Evolutionary conservation across 257 asterid genomes (phyloP), one percentile per base, ranked within the genome.

Genomic region (Linaria vulgaris): DNA sequence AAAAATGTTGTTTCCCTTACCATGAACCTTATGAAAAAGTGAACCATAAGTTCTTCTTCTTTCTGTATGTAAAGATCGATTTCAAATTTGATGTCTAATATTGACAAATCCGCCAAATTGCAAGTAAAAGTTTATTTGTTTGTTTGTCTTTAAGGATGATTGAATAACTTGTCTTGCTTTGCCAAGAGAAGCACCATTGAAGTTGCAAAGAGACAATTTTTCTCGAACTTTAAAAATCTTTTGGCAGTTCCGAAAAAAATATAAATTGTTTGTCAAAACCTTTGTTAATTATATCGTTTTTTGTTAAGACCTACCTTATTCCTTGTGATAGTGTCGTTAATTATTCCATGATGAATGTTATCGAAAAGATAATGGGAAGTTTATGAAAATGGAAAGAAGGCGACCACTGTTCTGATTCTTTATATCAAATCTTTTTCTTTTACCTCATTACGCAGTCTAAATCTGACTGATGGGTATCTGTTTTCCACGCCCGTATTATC

Each of bases 341-440:
- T n/a, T n/a, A n/a, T n/a, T n/a, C n/a, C n/a, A n/a, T n/a, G 25
- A 63, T 14, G 43, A 21, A 25, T 22, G 37, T 50, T 12, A 25
- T 20, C 20, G 23, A 31, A 64, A 21, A 19, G 15, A n/a, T 22
- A 14, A 49, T 8, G 23, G 49, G 39, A 30, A 22, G 34, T 52
- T 22, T 53, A 21, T 39, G 31, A 13, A 39, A 59, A 31, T 30
- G 53, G 64, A 56, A 55, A n/a, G 23, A 43, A 3, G 6, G 34
- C 34, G 22, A 17, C 4, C 17, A 51, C 30, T 25, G 23, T 51
- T 1, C 64, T 31, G 30, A 34, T 49, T 70, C 23, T 10, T 34
- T 34, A 12, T 56, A 24, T 58, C 49, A n/a, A n/a, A n/a, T n/a
- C n/a, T n/a, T n/a, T n/a, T n/a, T n/a, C 64, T 48, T 70, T 44